Evolutionary conservation across 768 basidiomycete species (phyloP), one percentile per base, ranked within the genome.

Genomic region (Dendrothele bispora): DNA sequence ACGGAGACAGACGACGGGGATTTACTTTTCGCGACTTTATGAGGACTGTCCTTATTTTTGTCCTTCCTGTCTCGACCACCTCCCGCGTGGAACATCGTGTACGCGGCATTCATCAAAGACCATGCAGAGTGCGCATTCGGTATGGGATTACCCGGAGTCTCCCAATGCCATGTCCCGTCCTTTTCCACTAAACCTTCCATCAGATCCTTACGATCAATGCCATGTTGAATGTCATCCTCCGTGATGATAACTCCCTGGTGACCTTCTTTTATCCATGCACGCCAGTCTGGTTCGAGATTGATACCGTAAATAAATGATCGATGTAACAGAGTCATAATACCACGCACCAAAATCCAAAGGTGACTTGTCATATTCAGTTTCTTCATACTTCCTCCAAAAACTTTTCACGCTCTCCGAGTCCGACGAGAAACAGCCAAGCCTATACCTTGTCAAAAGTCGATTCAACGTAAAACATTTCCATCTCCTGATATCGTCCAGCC

Each of bases 391-490:
- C 3, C 22, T 29, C 46, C 46, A 47, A 20, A 47, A 47, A n/a
- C 24, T 28, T 27, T 38, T 38, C 20, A 39, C 46, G 14, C 20
- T 7, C 5, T 24, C 10, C 20, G 24, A 20, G 18, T 47, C 46
- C n/a, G 35, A 38, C 7, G 46, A 47, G 26, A 47, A 47, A 22
- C 37, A 47, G 8, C 37, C 46, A 36, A 27, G 38, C 7, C 37
- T 22, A 18, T 39, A 47, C 18, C 46, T 27, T 15, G 36, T 47
- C 11, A 47, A 21, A 38, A 47, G 17, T 1, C 46, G 36, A 26
- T 47, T 38, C n/a, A 47, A 27, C 4, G 46, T 47, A 21, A 15
- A 36, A 32, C 38, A 47, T 5, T 24, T 24, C 46, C 46, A 47
- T 5, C 15, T 26, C 11, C 29, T 37, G 5, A 47, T 29, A 1